Base-by-base conservation (phyloP, 345 rosid genomes). In the Salix caprea region DNA sequence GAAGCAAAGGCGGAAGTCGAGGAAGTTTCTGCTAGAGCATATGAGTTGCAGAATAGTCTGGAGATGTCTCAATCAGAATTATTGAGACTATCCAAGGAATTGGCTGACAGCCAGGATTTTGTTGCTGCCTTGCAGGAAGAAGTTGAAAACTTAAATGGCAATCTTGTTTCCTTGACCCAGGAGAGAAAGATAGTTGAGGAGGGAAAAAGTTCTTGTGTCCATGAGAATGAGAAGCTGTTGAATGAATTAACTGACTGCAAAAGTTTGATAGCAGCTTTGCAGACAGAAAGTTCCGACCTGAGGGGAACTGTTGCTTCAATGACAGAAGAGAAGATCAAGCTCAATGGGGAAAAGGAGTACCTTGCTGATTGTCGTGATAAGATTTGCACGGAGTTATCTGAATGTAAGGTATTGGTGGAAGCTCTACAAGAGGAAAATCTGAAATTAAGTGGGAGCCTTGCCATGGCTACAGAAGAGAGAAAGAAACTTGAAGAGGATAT, bases 401-500 rank as follows among this genome's bases (percentile, higher is more conserved):
- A 87, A 70, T 84, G 73, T 48, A 85, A 84, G 87, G 75, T 70
- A 76, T 82, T 83, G 76, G 81, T 86, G 66, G 90, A 84, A 72
- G 83, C 85, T 71, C 68, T 87, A 70, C 84, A 75, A 82, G 80
- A 76, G 8, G 97, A 90, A 84, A 89, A 81, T 80, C 80, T 79
- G 62, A 79, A 89, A 74, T 81, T 91, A 67, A 82, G 79, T 64
- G 85, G 73, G 72, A 86, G 83, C 65, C 83, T 85, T 81, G 72
- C 83, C 78, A 74, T 81, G 71, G 71, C 81, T 73, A 76, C 76
- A 24, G 86, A 85, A 81, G 89, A 86, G 77, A 76, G 82, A 68
- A 79, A 87, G 80, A 86, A 87, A 82, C 84, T 91, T 71, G 90
- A 86, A 68, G 86, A 79, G 82, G 97, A 89, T 66, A 88, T 85